phyloP scores from a whole-genome alignment of 2,329 filamentous ascomycete species.

The Talaromyces piceae region DNA sequence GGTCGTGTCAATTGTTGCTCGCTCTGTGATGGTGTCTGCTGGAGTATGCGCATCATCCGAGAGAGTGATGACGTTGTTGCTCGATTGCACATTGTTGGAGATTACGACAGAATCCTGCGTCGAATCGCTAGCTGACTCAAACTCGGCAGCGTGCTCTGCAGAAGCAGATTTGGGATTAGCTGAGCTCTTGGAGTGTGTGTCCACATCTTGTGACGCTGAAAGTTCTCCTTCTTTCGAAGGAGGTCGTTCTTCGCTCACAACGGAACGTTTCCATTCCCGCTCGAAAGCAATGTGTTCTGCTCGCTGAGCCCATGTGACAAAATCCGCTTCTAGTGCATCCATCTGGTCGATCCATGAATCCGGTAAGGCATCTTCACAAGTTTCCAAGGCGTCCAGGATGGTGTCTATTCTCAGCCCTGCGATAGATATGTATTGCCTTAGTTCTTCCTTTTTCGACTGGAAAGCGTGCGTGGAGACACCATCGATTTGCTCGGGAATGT shows the following conservation, averaged over 20 bases:
- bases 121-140: neutral
- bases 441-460: constrained; percentile 41
- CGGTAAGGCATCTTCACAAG: constrained; percentile 73
- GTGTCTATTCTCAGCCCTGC: constrained; percentile 69
- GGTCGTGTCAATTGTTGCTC: neutral
- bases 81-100: neutral
- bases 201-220: neutral
- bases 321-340: constrained; percentile 69
- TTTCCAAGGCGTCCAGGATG: constrained; percentile 82
- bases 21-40: neutral
- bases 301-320: constrained; percentile 70
- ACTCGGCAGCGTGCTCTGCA: neutral
- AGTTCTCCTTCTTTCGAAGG: constrained; percentile 8
- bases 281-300: constrained; percentile 69
- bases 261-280: constrained; percentile 44
- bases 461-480: constrained; percentile 31
- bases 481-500: constrained; percentile 18
- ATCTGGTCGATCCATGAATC: constrained; percentile 82
- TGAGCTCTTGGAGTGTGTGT: neutral
- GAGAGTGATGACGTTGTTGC: neutral
- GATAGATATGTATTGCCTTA: constrained; percentile 62
- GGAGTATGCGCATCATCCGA: neutral
- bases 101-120: neutral
- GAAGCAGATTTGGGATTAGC: neutral
- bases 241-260: neutral